Base-by-base conservation (phyloP, 345 rosid species). In the Camelina laxa region DNA sequence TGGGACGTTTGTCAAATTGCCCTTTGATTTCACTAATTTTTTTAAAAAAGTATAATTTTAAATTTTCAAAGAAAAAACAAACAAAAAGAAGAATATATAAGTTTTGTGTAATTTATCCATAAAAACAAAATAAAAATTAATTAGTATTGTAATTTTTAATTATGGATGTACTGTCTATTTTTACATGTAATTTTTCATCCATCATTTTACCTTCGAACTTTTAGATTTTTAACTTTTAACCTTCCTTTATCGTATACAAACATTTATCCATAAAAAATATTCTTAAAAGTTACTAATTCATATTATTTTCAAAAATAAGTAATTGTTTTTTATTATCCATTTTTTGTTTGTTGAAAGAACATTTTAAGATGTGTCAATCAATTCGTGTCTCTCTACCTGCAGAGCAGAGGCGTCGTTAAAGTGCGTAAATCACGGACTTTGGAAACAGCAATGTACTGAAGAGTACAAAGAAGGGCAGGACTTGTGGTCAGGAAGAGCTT, bases 351-450 rank as follows among this genome's bases (percentile, higher is more conserved):
- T 38, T 22, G 11, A 16, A 31, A 64, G 17, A 42, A 49, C 41
- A 72, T 38, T 72, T 42, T 15, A 1, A 12, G 16, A 42, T 21
- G 60, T 24, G 77, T 55, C 71, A 55, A 55, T 55, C 71, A 55
- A 55, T 30, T 73, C 62, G 22, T 63, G 66, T 67, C 44, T 74
- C 45, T 35, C 73, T 59, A 75, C 44, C 65, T 59, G 65, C 64
- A 64, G 48, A 55, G 38, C 24, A 53, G 56, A 64, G 44, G 55
- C 63, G 63, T 42, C 24, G 35, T 58, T 66, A 48, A 59, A 67
- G 53, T 16, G 42, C 73, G 79, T 66, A 24, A 75, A 67, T 75
- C 60, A 67, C 79, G 79, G 79, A 75, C 69, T 60, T 75, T 64
- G 48, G 42, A 64, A 64, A 54, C 33, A 31, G 64, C 45, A 66